A percentile compares a stretch with the other conserved stretches of the same genome.
phyloP scores from a whole-genome alignment of 2,329 filamentous ascomycete genomes.

The Aureobasidium sp. region DNA sequence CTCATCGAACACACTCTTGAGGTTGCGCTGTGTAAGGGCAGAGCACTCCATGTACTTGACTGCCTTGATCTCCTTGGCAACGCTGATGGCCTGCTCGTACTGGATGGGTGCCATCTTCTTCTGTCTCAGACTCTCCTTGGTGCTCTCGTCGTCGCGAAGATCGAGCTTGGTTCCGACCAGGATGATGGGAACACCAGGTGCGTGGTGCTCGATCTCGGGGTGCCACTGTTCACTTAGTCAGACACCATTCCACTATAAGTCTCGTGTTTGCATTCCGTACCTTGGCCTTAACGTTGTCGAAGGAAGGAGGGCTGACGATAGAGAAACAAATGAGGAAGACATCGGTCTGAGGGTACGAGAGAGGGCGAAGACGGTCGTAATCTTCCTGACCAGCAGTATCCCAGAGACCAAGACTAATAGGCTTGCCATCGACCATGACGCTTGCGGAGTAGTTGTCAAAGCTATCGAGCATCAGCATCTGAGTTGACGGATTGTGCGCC shows the following conservation, averaged over 20 bases:
- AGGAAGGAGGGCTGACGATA: conserved; percentile 92
- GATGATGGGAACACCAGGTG: conserved; percentile 90
- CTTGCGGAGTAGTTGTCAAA: conserved; percentile 99
- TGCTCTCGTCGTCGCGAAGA: conserved; percentile 78
- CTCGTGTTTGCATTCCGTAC: conserved; percentile 40
- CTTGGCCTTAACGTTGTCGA: conserved; percentile 99
- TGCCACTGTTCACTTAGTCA: conserved; percentile 61
- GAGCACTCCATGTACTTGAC: conserved; percentile 99
- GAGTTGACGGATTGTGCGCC: not conserved
- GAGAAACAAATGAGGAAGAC: conserved; percentile 99
- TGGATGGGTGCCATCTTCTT: conserved; percentile 97
- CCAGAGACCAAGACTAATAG: conserved; percentile 93
- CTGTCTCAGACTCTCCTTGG: conserved; percentile 70
- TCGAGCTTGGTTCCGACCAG: conserved; percentile 96
- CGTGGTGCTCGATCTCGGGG: conserved; percentile 95
- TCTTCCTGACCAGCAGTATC: conserved; percentile 99
- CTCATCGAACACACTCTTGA: conserved; percentile 98
- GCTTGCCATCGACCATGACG: conserved; percentile 98
- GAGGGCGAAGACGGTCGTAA: conserved; percentile 92
- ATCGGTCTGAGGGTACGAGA: conserved; percentile 97
- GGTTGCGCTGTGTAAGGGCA: conserved; percentile 86
- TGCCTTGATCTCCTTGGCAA: conserved; percentile 89
- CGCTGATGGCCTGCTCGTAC: conserved; percentile 81
- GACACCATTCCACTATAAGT: not conserved
- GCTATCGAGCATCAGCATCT: conserved; percentile 36